These are phyloP conservation scores for Pleurostoma richardsiae DNA, from an alignment of 2,329 filamentous ascomycete genomes.

Conservation along the genomic window DNA sequence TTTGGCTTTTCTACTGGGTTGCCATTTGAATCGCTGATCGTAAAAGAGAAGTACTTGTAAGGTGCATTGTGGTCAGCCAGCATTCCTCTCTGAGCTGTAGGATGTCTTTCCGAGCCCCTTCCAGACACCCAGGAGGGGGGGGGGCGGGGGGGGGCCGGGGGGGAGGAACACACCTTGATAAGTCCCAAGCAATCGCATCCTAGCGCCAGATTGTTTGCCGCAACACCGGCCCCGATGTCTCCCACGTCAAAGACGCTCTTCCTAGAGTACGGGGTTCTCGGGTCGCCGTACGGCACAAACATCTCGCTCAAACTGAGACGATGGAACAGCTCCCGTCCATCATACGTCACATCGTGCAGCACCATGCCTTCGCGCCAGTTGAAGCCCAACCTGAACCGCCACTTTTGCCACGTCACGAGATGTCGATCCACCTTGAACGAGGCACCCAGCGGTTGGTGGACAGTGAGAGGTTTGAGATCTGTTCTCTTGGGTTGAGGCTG, in stretches of 20 bases:
- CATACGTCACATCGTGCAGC: conserved; percentile 65
- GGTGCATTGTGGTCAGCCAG: no score
- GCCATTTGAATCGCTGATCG: conserved; percentile 45
- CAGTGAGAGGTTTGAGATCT: neutral
- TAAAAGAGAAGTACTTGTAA: conserved; percentile 54
- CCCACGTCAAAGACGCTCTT: conserved; percentile 72
- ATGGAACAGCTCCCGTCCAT: conserved; percentile 60
- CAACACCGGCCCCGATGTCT: conserved; percentile 61
- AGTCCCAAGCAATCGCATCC: conserved; percentile 68
- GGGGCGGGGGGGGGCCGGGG: no score
- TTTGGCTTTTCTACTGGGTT: conserved; percentile 38
- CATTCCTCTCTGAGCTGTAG: no score
- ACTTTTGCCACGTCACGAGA: conserved; percentile 17
- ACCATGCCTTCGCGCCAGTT: conserved; percentile 49
- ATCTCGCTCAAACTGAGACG: conserved; percentile 65
- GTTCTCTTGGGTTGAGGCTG: neutral
- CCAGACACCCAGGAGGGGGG: no score
- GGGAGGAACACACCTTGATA: conserved; percentile 50
- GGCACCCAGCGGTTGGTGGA: conserved; percentile 50
- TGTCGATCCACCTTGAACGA: conserved; percentile 39
- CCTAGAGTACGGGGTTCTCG: conserved; percentile 58
- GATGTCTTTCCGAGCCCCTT: no score
- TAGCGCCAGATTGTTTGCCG: conserved; percentile 62
- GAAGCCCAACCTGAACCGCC: conserved; percentile 55
- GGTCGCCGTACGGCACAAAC: conserved; percentile 64